These are phyloP conservation scores for Calophaca sinica DNA, from an alignment of 306 rosid species.

Conservation along the genomic window DNA sequence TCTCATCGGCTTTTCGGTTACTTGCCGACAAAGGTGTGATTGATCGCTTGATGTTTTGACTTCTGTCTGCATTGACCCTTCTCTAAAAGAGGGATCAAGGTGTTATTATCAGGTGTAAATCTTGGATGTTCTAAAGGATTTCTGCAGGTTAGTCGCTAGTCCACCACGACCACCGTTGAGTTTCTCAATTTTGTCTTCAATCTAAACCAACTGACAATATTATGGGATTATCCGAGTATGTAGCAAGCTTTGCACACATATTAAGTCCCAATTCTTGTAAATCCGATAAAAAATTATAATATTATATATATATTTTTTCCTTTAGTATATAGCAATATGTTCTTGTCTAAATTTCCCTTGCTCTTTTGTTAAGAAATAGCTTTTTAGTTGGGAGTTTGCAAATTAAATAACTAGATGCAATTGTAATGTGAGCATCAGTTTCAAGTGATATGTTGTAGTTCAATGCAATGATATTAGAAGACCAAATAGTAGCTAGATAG, in stretches of 20 bases:
- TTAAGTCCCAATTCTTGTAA: constrained; percentile 2
- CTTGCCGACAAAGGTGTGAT: constrained; percentile 67
- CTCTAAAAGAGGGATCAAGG: constrained; percentile 51
- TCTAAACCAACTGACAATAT: constrained; percentile 1
- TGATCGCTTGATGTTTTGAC: constrained; percentile 65
- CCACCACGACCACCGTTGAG: constrained; percentile 14
- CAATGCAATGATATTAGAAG: not conserved
- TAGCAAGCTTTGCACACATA: constrained; percentile 19
- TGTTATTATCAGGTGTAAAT: constrained; percentile 34
- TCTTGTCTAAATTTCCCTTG: not conserved
- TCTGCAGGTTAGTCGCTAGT: constrained; percentile 4
- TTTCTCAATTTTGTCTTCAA: constrained; percentile 2
- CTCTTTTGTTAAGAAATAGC: not conserved
- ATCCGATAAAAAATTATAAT: not conserved
- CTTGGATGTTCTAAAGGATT: constrained; percentile 27
- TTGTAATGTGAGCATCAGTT: not conserved
- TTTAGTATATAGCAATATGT: not conserved
- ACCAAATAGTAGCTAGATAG: not conserved
- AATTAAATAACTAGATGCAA: constrained; percentile 4
- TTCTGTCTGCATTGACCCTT: constrained; percentile 58
- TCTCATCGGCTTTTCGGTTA: constrained; percentile 59
- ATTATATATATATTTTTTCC: not conserved
- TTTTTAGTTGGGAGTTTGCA: constrained; percentile 2
- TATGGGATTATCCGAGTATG: constrained; percentile 11
- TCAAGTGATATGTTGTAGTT: not conserved